phyloP scores from a whole-genome alignment of 2,329 filamentous ascomycete species.

The Colletotrichum sp. region DNA sequence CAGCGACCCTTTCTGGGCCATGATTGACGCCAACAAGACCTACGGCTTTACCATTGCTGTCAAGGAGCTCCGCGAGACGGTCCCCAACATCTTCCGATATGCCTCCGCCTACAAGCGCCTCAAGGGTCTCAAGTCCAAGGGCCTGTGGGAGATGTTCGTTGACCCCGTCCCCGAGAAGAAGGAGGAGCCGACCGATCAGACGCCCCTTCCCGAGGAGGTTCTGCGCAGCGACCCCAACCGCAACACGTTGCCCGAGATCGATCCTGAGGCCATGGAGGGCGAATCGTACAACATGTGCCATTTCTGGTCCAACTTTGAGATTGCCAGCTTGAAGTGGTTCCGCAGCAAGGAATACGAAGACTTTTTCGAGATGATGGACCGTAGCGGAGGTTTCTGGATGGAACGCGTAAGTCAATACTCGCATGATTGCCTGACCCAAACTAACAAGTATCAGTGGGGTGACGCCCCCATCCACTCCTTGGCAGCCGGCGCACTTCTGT shows the following conservation, averaged over 20 bases:
- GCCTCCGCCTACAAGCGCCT: conserved; percentile 96
- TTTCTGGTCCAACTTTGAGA: conserved; percentile 99
- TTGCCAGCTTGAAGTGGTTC: conserved; percentile 94
- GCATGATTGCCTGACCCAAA: conserved; percentile 12
- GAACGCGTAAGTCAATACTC: conserved; percentile 74
- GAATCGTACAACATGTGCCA: conserved; percentile 99
- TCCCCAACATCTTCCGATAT: conserved; percentile 98
- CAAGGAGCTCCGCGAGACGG: conserved; percentile 96
- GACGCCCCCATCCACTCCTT: conserved; percentile 98
- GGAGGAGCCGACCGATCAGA: conserved; percentile 62
- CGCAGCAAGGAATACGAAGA: conserved; percentile 96
- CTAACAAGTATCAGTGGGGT: conserved; percentile 78
- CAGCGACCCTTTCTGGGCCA: conserved; percentile 93
- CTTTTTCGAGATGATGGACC: conserved; percentile 99
- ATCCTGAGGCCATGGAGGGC: conserved; percentile 93
- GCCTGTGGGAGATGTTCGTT: conserved; percentile 98
- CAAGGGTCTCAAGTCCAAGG: conserved; percentile 89
- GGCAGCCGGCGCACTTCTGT: conserved; percentile 86
- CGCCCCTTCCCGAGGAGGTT: conserved; percentile 80
- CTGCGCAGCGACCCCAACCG: conserved; percentile 75
- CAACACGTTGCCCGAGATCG: conserved; percentile 77
- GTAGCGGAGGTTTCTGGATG: conserved; percentile 98
- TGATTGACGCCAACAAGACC: conserved; percentile 94
- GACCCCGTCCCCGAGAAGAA: conserved; percentile 74
- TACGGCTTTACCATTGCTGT: conserved; percentile 99